phyloP scores from a whole-genome alignment of 2,329 filamentous ascomycete genomes.

The Beauveria bassiana region DNA sequence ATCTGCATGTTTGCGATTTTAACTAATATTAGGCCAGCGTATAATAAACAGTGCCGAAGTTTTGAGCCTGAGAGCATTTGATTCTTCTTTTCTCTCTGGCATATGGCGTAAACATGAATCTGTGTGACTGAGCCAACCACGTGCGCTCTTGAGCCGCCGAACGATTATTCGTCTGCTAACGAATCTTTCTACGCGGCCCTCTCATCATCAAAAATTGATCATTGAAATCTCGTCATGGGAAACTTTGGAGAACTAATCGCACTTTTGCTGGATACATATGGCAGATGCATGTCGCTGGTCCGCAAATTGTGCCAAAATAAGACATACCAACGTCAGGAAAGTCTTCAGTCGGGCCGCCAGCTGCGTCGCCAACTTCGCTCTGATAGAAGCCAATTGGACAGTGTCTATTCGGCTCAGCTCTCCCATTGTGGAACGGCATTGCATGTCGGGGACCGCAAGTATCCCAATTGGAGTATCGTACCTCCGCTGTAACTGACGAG shows the following conservation, averaged over 20 bases:
- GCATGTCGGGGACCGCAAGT: slow-evolving; percentile 41
- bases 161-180: not conserved
- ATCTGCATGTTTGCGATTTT: not conserved
- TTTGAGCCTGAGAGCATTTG: not conserved
- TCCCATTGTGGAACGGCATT: slow-evolving; percentile 34
- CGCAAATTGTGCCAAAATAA: slow-evolving; percentile 24
- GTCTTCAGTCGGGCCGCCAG: slow-evolving; percentile 10
- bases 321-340: slow-evolving; percentile 17
- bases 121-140: not conserved
- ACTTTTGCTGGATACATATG: slow-evolving; percentile 40
- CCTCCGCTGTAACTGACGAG: not conserved
- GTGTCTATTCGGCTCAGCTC: slow-evolving; percentile 34
- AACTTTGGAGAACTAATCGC: slow-evolving; percentile 36
- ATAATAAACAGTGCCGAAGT: not conserved
- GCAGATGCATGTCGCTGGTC: slow-evolving; percentile 36
- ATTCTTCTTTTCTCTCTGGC: not conserved
- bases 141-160: not conserved
- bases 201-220: not conserved
- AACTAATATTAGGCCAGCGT: not conserved
- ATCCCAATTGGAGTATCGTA: not conserved
- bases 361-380: slow-evolving; percentile 30
- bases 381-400: slow-evolving; percentile 33
- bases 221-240: slow-evolving; percentile 21
- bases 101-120: not conserved
- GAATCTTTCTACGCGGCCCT: not conserved